phyloP scores from a whole-genome alignment of 1,284 basidiomycete genomes.

The Amylostereum areolatum region DNA sequence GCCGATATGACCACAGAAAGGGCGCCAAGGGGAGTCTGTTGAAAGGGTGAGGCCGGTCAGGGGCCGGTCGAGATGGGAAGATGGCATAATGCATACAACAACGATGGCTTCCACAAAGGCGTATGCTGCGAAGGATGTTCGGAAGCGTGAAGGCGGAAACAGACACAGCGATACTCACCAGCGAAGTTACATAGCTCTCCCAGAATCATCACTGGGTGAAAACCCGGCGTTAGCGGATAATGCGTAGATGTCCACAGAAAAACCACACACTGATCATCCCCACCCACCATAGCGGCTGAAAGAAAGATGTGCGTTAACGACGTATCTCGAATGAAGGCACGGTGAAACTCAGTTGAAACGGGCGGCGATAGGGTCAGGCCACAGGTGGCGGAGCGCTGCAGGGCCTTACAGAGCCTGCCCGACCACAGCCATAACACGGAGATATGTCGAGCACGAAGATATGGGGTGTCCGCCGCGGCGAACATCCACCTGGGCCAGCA shows the following conservation, averaged over 20 bases:
- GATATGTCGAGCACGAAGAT: too few species aligned
- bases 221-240: slow-evolving; percentile 5
- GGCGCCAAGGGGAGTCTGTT: slow-evolving; percentile 89
- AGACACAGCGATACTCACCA: slow-evolving; percentile 38
- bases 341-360: not conserved
- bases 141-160: not conserved
- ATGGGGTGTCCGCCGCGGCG: too few species aligned
- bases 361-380: too few species aligned
- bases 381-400: too few species aligned
- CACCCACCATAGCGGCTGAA: slow-evolving; percentile 77
- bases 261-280: slow-evolving; percentile 67
- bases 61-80: not conserved
- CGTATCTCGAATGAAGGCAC: not conserved
- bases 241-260: not conserved
- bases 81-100: slow-evolving; percentile 48
- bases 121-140: slow-evolving; percentile 49
- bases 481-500: too few species aligned
- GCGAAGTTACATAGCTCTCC: slow-evolving; percentile 83
- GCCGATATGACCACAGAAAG: slow-evolving; percentile 96
- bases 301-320: slow-evolving; percentile 3
- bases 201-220: slow-evolving; percentile 64
- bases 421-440: too few species aligned
- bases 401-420: too few species aligned
- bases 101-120: slow-evolving; percentile 88
- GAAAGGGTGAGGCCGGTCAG: not conserved